Percentiles rank a stretch among this genome's conserved stretches.
phyloP scores from a whole-genome alignment of 2,329 filamentous ascomycete species.

The Microsporum ferrugineum region DNA sequence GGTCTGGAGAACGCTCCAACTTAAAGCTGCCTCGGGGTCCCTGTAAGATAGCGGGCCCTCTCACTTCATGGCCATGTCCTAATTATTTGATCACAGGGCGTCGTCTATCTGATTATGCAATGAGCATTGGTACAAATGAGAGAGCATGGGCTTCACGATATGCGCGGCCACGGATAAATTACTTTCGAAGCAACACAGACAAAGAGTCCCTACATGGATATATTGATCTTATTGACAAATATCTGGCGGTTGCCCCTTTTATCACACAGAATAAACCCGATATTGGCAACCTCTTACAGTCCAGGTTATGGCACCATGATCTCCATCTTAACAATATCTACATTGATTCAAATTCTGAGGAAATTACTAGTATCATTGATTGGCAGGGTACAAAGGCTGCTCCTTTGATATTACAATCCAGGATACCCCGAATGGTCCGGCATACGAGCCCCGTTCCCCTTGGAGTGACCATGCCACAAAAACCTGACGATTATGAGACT shows the following conservation, averaged over 20 bases:
- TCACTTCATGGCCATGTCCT: background rate
- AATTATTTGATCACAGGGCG: conserved; percentile 20
- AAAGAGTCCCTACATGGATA: conserved; percentile 14
- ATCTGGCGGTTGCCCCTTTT: conserved; percentile 13
- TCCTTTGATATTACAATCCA: conserved; percentile 27
- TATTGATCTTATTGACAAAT: conserved; percentile 14
- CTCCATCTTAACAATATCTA: conserved; percentile 24
- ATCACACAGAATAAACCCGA: conserved; percentile 7
- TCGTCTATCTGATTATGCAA: conserved; percentile 11
- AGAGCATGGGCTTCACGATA: conserved; percentile 3
- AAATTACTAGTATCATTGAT: conserved; percentile 31
- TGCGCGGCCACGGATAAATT: conserved; percentile 14
- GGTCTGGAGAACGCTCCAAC: conserved; percentile 9
- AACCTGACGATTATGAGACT: too few species aligned
- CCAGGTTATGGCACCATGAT: conserved; percentile 19
- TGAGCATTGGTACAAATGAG: conserved; percentile 14
- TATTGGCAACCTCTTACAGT: conserved; percentile 8
- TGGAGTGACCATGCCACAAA: too few species aligned
- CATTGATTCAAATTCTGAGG: conserved; percentile 18
- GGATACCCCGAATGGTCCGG: conserved; percentile 26
- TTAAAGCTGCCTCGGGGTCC: conserved; percentile 12
- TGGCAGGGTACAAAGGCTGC: conserved; percentile 31
- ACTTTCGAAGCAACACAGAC: conserved; percentile 12
- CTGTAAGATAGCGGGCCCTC: conserved; percentile 11
- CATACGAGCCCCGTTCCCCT: conserved; percentile 16